Conservation (phyloP, 805 yeast genomes). For the Maudiozyma bulderi region DNA sequence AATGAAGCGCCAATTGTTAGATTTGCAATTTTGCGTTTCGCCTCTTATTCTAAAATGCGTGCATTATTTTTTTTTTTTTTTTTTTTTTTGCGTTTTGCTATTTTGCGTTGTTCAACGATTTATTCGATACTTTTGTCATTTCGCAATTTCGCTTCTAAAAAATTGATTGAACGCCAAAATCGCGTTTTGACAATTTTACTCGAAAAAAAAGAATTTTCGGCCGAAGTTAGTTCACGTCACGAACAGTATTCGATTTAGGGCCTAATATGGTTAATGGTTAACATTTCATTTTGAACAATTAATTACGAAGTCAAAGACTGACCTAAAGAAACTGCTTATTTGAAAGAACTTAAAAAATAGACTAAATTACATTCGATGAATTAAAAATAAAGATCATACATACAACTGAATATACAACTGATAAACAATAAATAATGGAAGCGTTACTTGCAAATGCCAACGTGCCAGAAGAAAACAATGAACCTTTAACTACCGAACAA, state of each 20-base stretch:
- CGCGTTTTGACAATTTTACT: neutral
- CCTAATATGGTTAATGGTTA: too few relatives aligned
- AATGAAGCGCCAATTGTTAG: neutral
- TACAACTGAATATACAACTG: too few relatives aligned
- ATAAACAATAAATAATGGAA: neutral
- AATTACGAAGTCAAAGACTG: too few relatives aligned
- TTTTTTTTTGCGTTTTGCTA: neutral
- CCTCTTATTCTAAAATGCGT: neutral
- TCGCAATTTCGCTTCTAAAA: neutral
- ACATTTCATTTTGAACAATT: too few relatives aligned
- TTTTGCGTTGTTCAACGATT: too few relatives aligned
- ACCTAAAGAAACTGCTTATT: too few relatives aligned
- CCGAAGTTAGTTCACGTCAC: neutral
- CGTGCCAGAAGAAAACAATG: neutral
- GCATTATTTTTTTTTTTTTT: neutral
- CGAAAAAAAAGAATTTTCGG: neutral
- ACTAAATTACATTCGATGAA: too few relatives aligned
- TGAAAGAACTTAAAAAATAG: too few relatives aligned
- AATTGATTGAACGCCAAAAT: too few relatives aligned
- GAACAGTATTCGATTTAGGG: too few relatives aligned
- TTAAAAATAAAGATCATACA: too few relatives aligned
- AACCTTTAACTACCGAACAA: conserved; percentile 29
- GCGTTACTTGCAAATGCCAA: neutral
- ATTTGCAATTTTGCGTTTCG: neutral
- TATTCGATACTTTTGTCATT: neutral